Evolutionary conservation across 768 basidiomycete genomes (phyloP), one percentile per base, ranked within the genome.

Genomic region (Mycena leptocephala): DNA sequence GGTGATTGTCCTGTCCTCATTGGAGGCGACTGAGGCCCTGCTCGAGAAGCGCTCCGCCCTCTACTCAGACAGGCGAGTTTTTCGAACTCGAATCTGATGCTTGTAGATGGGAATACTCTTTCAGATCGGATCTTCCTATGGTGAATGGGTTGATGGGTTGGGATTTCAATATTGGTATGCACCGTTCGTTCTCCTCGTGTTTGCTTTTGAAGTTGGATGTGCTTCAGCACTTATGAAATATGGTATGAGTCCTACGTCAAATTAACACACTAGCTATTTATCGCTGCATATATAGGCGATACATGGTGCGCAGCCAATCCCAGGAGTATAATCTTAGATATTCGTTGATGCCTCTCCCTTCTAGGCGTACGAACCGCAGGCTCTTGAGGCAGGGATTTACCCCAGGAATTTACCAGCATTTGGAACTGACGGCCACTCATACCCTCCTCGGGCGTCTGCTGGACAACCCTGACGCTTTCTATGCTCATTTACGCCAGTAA

Each of bases 381-480:
- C n/a, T n/a, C n/a, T n/a, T n/a, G n/a, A n/a, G n/a, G n/a, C n/a
- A n/a, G n/a, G n/a, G n/a, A n/a, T n/a, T n/a, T n/a, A n/a, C n/a
- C n/a, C n/a, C n/a, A n/a, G n/a, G n/a, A n/a, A n/a, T n/a, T n/a
- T n/a, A n/a, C n/a, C n/a, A n/a, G n/a, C n/a, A n/a, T 39, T 62
- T 78, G 43, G 78, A 82, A 51, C 67, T 78, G 32, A 65, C 75
- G 16, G 75, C 85, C 41, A 79, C 81, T 3, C 78, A 32, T 59
- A 35, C 30, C 18, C 32, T 59, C 58, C 58, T 59, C 32, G 32
- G 32, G 58, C 58, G 58, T 35, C 22, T 59, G 32, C 58, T 59
- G 32, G 58, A 59, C 32, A 59, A 18, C 32, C 58, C 58, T 59
- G 58, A 59, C 35, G 58, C 33, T 5, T 59, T 59, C 32, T 33